Evolutionary conservation across 176 grass and related monocot genomes (phyloP).

Genomic region (Cymbopogon citratus): DNA sequence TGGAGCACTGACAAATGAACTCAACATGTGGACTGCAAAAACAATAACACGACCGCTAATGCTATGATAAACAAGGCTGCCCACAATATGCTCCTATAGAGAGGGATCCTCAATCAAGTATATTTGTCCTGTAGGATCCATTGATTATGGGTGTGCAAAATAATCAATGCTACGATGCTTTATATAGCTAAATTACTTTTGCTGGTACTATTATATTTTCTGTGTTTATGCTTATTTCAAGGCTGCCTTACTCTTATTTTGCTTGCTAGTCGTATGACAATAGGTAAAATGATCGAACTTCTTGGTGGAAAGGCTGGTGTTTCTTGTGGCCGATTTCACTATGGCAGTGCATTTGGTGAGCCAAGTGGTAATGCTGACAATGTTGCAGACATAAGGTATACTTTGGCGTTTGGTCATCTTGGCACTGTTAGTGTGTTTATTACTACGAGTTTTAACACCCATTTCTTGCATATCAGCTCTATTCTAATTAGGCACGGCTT

Average conservation of each 20-base stretch:
- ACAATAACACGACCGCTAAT: too few relatives aligned
- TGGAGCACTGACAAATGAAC: too few relatives aligned
- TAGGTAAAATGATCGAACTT: conserved; percentile 99
- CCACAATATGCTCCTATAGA: conserved; percentile 19
- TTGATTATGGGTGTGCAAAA: not conserved
- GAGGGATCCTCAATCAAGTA: too few relatives aligned
- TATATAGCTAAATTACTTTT: conserved; percentile 98
- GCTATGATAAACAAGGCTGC: too few relatives aligned
- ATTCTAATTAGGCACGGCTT: conserved; percentile 82
- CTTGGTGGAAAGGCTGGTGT: conserved; percentile 88
- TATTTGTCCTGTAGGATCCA: not conserved
- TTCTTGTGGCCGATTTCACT: conserved; percentile 84
- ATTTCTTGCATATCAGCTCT: conserved; percentile 45
- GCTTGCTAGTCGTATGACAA: conserved; percentile 68
- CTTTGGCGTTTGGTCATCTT: not conserved
- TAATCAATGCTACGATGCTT: not conserved
- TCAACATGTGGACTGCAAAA: too few relatives aligned
- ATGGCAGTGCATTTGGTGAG: conserved; percentile 27
- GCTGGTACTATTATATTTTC: not conserved
- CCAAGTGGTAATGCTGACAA: conserved; percentile 83
- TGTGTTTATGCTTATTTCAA: not conserved
- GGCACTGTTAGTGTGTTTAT: not conserved
- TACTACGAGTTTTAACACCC: not conserved
- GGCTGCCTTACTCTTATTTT: not conserved
- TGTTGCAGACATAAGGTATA: conserved; percentile 89